A percentile compares a stretch with the other conserved stretches of the same genome.
These are phyloP conservation scores for Russula ochroleuca DNA, from an alignment of 768 basidiomycete genomes.

Conservation along the genomic window DNA sequence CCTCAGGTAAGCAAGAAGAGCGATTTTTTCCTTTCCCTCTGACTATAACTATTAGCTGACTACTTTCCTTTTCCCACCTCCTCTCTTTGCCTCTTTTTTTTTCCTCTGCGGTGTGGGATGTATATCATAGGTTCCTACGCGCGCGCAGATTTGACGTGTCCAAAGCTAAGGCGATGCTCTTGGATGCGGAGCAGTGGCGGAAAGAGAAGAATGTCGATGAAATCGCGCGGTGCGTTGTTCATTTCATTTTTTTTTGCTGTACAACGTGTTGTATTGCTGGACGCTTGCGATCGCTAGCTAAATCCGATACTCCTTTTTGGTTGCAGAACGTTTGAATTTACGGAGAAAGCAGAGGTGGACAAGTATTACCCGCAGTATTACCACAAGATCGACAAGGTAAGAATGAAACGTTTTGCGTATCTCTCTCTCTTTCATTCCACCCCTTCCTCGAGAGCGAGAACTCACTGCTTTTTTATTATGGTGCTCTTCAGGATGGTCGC, in stretches of 20 bases:
- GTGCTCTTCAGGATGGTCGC: conserved; percentile 68
- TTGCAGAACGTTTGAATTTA: conserved; percentile 76
- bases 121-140: conserved; percentile 66
- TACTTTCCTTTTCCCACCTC: background rate
- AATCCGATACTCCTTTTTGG: background rate
- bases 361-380: conserved; percentile 95
- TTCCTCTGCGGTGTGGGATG: background rate
- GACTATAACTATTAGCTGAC: too few species aligned
- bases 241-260: background rate
- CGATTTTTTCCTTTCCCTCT: too few species aligned
- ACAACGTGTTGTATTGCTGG: background rate
- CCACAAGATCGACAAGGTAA: conserved; percentile 90
- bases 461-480: background rate
- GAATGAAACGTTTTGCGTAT: background rate
- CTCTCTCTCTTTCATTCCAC: background rate
- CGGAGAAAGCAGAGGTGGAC: conserved; percentile 76
- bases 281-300: background rate
- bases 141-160: conserved; percentile 88
- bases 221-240: conserved; percentile 51
- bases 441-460: background rate
- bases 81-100: too few species aligned
- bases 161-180: conserved; percentile 80
- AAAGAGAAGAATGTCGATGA: conserved; percentile 79
- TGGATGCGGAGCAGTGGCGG: conserved; percentile 83
- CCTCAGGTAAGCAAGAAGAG: conserved; percentile 47